Conservation (phyloP, 2,329 filamentous ascomycete genomes). For the Alternaria hordeiaustralica region DNA sequence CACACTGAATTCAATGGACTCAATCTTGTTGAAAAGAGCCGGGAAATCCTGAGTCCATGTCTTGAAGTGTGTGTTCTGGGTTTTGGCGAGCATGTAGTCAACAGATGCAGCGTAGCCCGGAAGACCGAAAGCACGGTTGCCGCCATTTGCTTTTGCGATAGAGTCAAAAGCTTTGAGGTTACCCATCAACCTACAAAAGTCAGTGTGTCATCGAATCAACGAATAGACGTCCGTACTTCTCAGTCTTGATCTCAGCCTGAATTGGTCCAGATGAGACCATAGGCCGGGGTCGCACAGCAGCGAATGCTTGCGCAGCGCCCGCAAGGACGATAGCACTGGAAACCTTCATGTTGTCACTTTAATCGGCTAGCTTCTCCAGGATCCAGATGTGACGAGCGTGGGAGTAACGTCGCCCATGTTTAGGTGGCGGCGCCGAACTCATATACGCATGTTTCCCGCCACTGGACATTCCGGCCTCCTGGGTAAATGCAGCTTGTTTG, state of each 20-base stretch:
- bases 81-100: slow-evolving; percentile 62
- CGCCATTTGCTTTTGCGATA: slow-evolving; percentile 63
- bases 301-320: slow-evolving; percentile 33
- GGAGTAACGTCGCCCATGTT: neutral
- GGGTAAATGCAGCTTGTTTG: slow-evolving; percentile 22
- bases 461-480: slow-evolving; percentile 8
- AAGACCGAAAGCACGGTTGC: slow-evolving; percentile 66
- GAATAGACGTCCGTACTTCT: slow-evolving; percentile 33
- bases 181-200: slow-evolving; percentile 55
- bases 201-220: neutral
- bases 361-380: neutral
- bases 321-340: slow-evolving; percentile 30
- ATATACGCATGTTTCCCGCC: slow-evolving; percentile 20
- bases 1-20: slow-evolving; percentile 51
- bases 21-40: slow-evolving; percentile 52
- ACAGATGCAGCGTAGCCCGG: slow-evolving; percentile 65
- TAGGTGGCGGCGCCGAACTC: slow-evolving; percentile 8
- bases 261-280: slow-evolving; percentile 49
- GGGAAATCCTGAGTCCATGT: slow-evolving; percentile 60
- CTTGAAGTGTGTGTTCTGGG: slow-evolving; percentile 49
- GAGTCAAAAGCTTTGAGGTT: slow-evolving; percentile 63
- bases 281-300: slow-evolving; percentile 26
- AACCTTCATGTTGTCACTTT: slow-evolving; percentile 34
- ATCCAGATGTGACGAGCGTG: neutral
- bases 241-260: slow-evolving; percentile 50